These are phyloP conservation scores for Nissolia schottii DNA, from an alignment of 306 rosid species.

Conservation along the genomic window DNA sequence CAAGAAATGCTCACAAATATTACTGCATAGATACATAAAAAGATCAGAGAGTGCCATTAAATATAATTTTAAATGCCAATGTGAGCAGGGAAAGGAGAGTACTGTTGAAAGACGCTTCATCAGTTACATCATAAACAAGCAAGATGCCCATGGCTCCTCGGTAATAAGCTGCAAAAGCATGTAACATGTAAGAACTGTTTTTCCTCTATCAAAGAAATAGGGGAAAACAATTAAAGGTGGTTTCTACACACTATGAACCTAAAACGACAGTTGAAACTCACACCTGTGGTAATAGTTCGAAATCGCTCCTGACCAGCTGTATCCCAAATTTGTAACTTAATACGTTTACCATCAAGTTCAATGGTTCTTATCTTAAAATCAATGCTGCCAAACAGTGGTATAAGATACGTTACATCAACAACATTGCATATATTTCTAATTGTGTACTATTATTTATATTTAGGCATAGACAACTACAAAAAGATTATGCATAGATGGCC, in stretches of 20 bases:
- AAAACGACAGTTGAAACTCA: not conserved
- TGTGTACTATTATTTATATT: not conserved
- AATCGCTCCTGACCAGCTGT: conserved; percentile 86
- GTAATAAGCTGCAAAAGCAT: conserved; percentile 56
- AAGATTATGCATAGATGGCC: not conserved
- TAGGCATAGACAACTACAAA: too few species aligned
- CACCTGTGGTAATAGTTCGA: conserved; percentile 75
- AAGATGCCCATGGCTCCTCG: conserved; percentile 82
- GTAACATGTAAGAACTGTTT: not conserved
- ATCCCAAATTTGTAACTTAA: conserved; percentile 82
- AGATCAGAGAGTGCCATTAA: not conserved
- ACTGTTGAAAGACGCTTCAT: conserved; percentile 74
- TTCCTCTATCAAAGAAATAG: not conserved
- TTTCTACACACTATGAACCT: not conserved
- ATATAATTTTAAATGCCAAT: not conserved
- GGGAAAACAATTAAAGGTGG: not conserved
- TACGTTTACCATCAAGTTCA: conserved; percentile 66
- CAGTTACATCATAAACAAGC: conserved; percentile 72
- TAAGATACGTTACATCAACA: not conserved
- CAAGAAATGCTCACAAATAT: not conserved
- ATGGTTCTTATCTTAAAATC: conserved; percentile 85
- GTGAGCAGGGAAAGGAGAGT: conserved; percentile 25
- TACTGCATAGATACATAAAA: not conserved
- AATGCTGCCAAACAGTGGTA: conserved; percentile 39
- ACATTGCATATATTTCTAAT: not conserved